Conservation (phyloP, 768 basidiomycete species). For the Suillus lakei region DNA sequence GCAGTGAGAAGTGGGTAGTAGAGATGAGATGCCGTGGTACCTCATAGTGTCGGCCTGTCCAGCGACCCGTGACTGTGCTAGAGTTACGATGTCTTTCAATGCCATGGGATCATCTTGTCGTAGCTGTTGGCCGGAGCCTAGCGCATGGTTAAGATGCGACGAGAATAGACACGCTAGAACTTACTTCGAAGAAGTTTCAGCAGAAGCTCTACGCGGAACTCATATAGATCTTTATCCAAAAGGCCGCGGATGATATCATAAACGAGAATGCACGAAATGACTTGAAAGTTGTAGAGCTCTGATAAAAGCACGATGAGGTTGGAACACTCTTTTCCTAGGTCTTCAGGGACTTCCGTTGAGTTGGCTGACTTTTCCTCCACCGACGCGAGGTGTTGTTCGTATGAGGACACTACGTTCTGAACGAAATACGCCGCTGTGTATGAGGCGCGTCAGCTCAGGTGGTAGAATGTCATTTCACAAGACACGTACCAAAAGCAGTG, state of each 20-base stretch:
- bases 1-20: neutral
- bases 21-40: constrained; percentile 38
- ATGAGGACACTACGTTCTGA: constrained; percentile 69
- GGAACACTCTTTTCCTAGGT: constrained; percentile 81
- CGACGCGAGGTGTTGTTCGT: constrained; percentile 58
- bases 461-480: neutral
- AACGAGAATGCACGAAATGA: constrained; percentile 85
- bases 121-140: constrained; percentile 92
- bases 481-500: constrained; percentile 83
- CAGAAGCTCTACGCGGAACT: constrained; percentile 85
- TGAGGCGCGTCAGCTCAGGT: constrained; percentile 4
- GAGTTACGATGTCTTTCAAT: constrained; percentile 86
- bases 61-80: constrained; percentile 76
- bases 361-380: constrained; percentile 29
- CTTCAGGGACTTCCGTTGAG: constrained; percentile 34
- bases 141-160: constrained; percentile 12
- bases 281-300: constrained; percentile 96
- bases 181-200: constrained; percentile 84
- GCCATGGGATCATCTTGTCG: constrained; percentile 91
- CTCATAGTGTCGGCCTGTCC: constrained; percentile 54
- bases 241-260: constrained; percentile 88
- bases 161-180: constrained; percentile 24
- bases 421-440: constrained; percentile 79
- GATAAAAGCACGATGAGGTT: constrained; percentile 89
- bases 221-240: constrained; percentile 64